Percentiles rank a stretch among this genome's conserved stretches.
Evolutionary conservation across 495 filamentous ascomycete genomes (phyloP).

Genomic region (Aspergillus avenaceus): DNA sequence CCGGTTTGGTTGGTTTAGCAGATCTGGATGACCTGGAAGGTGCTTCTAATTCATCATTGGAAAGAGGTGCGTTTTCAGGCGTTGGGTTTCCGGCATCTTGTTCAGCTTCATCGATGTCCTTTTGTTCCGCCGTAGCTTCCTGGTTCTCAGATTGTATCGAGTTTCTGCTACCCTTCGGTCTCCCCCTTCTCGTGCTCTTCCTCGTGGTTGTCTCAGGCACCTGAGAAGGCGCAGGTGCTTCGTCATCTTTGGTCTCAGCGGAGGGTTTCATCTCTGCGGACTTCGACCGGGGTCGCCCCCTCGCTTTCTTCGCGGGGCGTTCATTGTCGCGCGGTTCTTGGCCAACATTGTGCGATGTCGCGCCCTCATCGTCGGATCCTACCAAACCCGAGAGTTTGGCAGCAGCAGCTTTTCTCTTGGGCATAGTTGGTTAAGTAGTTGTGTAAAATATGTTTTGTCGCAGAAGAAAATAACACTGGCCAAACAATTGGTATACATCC

Average conservation of each 20-base stretch:
- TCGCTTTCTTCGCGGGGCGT: conserved; percentile 37
- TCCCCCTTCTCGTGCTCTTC: conserved; percentile 29
- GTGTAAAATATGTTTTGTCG: not conserved
- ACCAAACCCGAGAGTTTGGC: conserved; percentile 57
- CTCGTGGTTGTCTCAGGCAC: conserved; percentile 33
- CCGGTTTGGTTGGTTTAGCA: conserved; percentile 26
- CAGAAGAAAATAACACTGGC: not conserved
- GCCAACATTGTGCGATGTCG: conserved; percentile 28
- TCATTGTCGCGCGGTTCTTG: conserved; percentile 28
- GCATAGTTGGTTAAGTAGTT: conserved; percentile 35
- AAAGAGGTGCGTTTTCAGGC: conserved; percentile 1
- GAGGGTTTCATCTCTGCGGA: conserved; percentile 19
- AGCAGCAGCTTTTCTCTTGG: conserved; percentile 47
- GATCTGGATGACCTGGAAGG: conserved; percentile 19
- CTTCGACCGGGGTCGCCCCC: conserved; percentile 36
- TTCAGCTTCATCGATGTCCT: conserved; percentile 18
- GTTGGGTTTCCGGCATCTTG: conserved; percentile 23
- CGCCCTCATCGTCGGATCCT: conserved; percentile 67
- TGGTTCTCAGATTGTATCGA: conserved; percentile 24
- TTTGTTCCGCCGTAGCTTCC: conserved; percentile 10
- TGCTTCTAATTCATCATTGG: conserved; percentile 16
- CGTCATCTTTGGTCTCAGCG: conserved; percentile 13
- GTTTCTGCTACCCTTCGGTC: conserved; percentile 34
- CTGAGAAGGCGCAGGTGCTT: conserved; percentile 9
- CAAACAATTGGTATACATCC: not conserved